Evolutionary conservation across 2,329 filamentous ascomycete species (phyloP), one percentile per base, ranked within the genome.

Genomic region (Aspergillus fumigatus): DNA sequence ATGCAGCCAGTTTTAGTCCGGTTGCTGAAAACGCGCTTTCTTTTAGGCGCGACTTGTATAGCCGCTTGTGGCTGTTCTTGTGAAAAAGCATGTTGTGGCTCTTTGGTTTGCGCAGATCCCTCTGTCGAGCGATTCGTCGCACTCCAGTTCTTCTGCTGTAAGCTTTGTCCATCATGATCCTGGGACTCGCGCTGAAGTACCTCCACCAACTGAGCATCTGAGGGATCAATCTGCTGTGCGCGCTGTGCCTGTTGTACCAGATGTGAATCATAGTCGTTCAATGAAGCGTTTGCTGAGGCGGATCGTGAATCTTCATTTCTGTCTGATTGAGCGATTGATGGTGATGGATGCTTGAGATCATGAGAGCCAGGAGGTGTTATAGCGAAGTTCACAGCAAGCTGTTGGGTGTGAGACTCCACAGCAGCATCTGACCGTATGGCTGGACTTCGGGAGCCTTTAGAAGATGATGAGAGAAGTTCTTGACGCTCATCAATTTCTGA

Each of bases 1-100:
- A 96, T 85, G 73, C 93, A 97, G 32, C 92, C 92, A 9, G 92
- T 97, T 77, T 97, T 97, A 21, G 93, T 97, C 57, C 93, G 84
- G 73, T 97, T 96, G 77, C 91, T 96, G 69, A 97, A 97, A 68
- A 80, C 76, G 21, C 79, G 73, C 58, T 81, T 81, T 56, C 79
- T 71, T 61, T 80, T 76, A 14, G 73, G 69, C 56, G 75, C 69
- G 54, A 74, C 64, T 68, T 76, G 72, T 57, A 73, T 64, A 27
- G 75, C 68, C 32, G 69, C 56, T 38, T 68, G 62, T 50, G 72
- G 54, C 48, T 72, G 66, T 49, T 74, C 72, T 53, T 69, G 66
- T 21, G 62, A 49, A 60, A 72, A 73, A 38, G 68, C 63, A 23
- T 70, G 63, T 32, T 70, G 62, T 14, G 70, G 65, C 47, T 75